These are phyloP conservation scores for Globisporangium takayamanum DNA, from an alignment of 352 stramenopile genomes.

Conservation along the genomic window DNA sequence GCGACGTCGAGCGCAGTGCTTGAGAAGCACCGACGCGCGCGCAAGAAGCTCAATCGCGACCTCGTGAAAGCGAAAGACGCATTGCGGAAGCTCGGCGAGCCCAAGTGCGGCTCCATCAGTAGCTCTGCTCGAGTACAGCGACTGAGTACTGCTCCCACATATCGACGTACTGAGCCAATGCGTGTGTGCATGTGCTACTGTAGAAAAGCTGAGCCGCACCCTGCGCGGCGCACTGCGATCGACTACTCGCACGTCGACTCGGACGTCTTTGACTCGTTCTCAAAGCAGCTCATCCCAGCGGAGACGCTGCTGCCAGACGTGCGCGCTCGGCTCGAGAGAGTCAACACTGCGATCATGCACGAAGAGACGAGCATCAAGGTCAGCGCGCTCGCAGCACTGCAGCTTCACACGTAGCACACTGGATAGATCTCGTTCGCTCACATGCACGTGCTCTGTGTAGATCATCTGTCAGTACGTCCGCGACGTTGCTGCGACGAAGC, in stretches of 20 bases:
- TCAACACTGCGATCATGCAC: constrained; percentile 28
- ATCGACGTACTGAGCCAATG: neutral
- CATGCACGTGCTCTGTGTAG: neutral
- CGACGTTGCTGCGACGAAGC: constrained; percentile 31
- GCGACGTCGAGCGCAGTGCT: constrained; percentile 23
- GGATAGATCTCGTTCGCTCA: no score
- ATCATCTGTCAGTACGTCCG: constrained; percentile 38
- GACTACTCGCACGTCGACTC: constrained; percentile 44
- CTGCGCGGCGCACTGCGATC: constrained; percentile 8
- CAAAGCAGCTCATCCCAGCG: constrained; percentile 49
- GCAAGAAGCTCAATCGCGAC: constrained; percentile 47
- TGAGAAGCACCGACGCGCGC: constrained; percentile 28
- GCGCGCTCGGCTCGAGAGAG: constrained; percentile 23
- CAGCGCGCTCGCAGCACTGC: no score
- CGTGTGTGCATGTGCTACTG: no score
- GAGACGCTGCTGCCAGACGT: constrained; percentile 48
- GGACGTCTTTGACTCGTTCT: constrained; percentile 59
- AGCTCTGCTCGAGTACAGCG: neutral
- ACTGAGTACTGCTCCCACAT: neutral
- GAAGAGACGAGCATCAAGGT: constrained; percentile 51
- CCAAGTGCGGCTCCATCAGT: constrained; percentile 19
- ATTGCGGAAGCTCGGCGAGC: constrained; percentile 31
- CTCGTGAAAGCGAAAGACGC: constrained; percentile 35
- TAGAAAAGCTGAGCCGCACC: constrained; percentile 4
- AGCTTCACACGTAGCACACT: neutral